Base-by-base conservation (phyloP, 345 rosid species). In the Xanthoceras sorbifolium region DNA sequence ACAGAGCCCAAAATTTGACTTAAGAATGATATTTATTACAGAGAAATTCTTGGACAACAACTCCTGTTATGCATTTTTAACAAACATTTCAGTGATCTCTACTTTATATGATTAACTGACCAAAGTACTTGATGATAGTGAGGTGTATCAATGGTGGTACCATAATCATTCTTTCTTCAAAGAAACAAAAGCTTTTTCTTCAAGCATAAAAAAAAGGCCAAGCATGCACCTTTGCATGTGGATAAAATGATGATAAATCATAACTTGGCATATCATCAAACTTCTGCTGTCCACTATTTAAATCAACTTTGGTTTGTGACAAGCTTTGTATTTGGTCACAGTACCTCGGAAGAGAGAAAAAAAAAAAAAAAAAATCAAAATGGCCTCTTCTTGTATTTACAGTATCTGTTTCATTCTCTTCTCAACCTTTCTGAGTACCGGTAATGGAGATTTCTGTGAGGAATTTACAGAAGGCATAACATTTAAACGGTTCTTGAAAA, bases 391-490 rank as follows among this genome's bases (percentile, higher is more conserved):
- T 17, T 1, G 48, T 64, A 62, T 31, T 14, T 60, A 6, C 72
- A 42, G 63, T 10, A 50, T 79, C 28, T 26, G 44, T 25, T 65
- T 63, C 59, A 22, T 60, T 40, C 9, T 78, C 57, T 73, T 82
- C 71, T 74, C 83, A 18, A n/a, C 50, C 7, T 31, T 79, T 32
- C 70, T 38, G 36, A 17, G 28, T 3, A 34, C 55, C 48, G 22
- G 23, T 59, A 50, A 29, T 31, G 89, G 78, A 31, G 78, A 50
- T 59, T 86, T 84, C 77, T 78, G 71, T 4, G 89, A 86, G 55
- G 82, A 86, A 57, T 1, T 48, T 23, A 18, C 75, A 0, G 78
- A 82, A 54, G 78, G 34, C 52, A 80, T 84, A 76, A 71, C 73
- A 7, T 78, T 80, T 32, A 82, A 76, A 44, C 81, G 71, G 6